phyloP scores from a whole-genome alignment of 2,329 filamentous ascomycete genomes.

The Colletotrichum paranaense region DNA sequence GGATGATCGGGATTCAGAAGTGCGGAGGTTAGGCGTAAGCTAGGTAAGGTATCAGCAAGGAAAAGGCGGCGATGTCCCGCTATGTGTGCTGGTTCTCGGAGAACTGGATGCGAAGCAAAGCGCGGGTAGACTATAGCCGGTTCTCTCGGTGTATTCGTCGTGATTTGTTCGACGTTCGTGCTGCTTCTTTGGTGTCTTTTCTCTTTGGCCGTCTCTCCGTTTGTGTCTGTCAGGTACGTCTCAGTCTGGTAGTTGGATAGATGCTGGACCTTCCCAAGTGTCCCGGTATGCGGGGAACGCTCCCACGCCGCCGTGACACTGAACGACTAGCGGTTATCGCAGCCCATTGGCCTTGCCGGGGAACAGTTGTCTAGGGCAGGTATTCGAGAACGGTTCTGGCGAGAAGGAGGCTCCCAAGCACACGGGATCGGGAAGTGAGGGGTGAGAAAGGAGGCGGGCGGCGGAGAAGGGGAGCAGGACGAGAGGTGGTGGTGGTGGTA shows the following conservation, averaged over 20 bases:
- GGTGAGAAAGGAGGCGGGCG: slow-evolving; percentile 38
- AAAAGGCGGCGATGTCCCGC: neutral
- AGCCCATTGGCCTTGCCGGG: slow-evolving; percentile 63
- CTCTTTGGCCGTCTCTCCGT: neutral
- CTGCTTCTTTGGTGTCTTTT: slow-evolving; percentile 10
- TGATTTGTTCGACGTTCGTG: neutral
- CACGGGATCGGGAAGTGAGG: slow-evolving; percentile 31
- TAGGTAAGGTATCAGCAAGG: neutral
- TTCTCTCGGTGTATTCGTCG: neutral
- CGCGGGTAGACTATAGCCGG: slow-evolving; percentile 27
- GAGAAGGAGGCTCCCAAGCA: slow-evolving; percentile 30
- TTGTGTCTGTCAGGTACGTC: slow-evolving; percentile 10
- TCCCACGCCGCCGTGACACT: slow-evolving; percentile 69
- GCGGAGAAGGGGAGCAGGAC: slow-evolving; percentile 1
- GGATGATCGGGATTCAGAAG: slow-evolving; percentile 14
- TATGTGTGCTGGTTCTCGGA: neutral
- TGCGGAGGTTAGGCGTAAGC: neutral
- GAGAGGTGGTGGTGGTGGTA: slow-evolving; percentile 13
- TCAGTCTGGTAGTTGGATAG: slow-evolving; percentile 18
- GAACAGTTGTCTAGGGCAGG: slow-evolving; percentile 17
- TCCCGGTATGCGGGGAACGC: slow-evolving; percentile 67
- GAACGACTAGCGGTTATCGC: slow-evolving; percentile 64
- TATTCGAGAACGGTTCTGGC: slow-evolving; percentile 14
- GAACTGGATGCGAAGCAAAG: slow-evolving; percentile 6
- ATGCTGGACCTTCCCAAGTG: slow-evolving; percentile 37